These are phyloP conservation scores for Aspergillus egyptiacus DNA, from an alignment of 495 filamentous ascomycete genomes.

Conservation along the genomic window DNA sequence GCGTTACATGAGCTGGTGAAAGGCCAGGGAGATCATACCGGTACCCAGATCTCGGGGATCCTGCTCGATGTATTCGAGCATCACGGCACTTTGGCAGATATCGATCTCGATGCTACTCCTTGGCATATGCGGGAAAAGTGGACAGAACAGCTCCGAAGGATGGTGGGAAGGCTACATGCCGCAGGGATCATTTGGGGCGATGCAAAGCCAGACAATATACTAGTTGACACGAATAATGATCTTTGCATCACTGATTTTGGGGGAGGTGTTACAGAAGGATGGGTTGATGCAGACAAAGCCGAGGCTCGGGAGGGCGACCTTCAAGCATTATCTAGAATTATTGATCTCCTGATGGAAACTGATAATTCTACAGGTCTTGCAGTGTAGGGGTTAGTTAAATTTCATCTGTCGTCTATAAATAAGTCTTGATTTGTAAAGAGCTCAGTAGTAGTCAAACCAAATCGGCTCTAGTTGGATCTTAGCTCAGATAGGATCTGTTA, in stretches of 20 bases:
- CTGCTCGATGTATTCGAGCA: not conserved
- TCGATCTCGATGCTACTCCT: slow-evolving; percentile 7
- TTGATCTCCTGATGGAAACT: too few species aligned
- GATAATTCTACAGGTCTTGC: too few species aligned
- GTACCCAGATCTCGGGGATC: too few species aligned
- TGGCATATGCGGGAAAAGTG: slow-evolving; percentile 6
- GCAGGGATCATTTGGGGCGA: slow-evolving; percentile 43
- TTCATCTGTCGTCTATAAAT: too few species aligned
- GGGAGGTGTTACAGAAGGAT: slow-evolving; percentile 38
- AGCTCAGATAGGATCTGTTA: too few species aligned
- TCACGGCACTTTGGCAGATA: slow-evolving; percentile 1
- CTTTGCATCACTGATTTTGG: slow-evolving; percentile 45
- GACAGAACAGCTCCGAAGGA: slow-evolving; percentile 7
- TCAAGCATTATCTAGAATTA: slow-evolving; percentile 9
- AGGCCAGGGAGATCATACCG: too few species aligned
- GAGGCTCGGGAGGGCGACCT: slow-evolving; percentile 40
- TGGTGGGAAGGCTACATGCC: slow-evolving; percentile 2
- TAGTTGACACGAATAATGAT: slow-evolving; percentile 37
- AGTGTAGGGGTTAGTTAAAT: too few species aligned
- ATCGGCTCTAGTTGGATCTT: too few species aligned
- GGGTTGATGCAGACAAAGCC: slow-evolving; percentile 36
- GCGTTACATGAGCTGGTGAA: too few species aligned
- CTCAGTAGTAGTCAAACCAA: too few species aligned
- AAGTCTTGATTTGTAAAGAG: too few species aligned
- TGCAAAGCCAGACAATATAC: slow-evolving; percentile 40